A percentile compares a stretch with the other conserved stretches of the same genome.
Evolutionary conservation across 2,329 filamentous ascomycete genomes (phyloP).

Genomic region (Botryosphaeria dothidea): DNA sequence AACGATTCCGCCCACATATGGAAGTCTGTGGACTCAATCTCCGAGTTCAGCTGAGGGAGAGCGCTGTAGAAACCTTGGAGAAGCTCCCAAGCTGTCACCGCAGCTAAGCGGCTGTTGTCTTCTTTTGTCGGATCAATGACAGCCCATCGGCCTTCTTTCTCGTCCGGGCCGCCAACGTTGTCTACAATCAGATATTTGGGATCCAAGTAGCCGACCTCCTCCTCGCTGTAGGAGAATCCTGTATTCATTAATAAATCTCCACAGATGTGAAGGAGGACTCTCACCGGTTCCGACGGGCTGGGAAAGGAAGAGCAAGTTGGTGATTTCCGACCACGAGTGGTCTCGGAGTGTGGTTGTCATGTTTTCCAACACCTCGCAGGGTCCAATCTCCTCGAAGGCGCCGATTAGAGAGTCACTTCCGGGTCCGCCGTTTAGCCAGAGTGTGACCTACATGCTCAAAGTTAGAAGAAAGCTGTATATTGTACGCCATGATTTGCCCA

Average conservation of each 20-base stretch:
- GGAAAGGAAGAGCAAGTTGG: conserved; percentile 41
- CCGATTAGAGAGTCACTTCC: not conserved
- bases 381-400: conserved; percentile 38
- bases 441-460: not conserved
- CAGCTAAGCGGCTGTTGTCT: conserved; percentile 41
- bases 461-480: conserved; percentile 33
- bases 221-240: conserved; percentile 41
- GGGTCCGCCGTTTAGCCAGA: conserved; percentile 11
- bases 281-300: conserved; percentile 35
- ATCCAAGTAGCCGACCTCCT: not conserved
- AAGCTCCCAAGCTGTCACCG: conserved; percentile 38
- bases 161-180: not conserved
- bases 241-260: conserved; percentile 38
- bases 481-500: too few relatives aligned
- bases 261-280: too few relatives aligned
- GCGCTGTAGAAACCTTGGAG: conserved; percentile 38
- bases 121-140: conserved; percentile 49
- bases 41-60: conserved; percentile 46
- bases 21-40: conserved; percentile 56
- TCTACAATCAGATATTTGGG: not conserved
- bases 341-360: conserved; percentile 38
- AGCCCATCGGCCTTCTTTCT: not conserved
- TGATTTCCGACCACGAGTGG: conserved; percentile 40
- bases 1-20: conserved; percentile 55
- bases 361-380: conserved; percentile 46